A percentile compares a stretch with the other conserved stretches of the same genome.
Evolutionary conservation across 1,284 basidiomycete species (phyloP).

Genomic region (Exobasidium cylindrosporum): DNA sequence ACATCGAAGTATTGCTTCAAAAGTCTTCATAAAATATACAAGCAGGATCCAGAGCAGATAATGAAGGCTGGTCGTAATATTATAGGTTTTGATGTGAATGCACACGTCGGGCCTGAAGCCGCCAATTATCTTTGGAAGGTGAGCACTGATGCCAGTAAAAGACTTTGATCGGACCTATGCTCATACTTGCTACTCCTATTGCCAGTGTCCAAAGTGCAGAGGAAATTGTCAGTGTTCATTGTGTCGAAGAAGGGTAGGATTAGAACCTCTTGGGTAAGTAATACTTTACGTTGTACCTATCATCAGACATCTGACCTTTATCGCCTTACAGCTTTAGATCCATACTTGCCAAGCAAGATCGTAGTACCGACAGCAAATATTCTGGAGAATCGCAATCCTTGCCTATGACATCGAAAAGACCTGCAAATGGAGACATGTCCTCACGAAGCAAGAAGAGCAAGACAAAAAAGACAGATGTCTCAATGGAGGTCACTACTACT

Average conservation of each 20-base stretch:
- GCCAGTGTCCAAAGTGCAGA: conserved; percentile 13
- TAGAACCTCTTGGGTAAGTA: conserved; percentile 10
- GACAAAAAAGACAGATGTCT: no score
- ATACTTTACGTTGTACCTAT: no score
- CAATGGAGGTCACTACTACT: no score
- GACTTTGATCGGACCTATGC: background rate
- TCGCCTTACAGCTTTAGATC: no score
- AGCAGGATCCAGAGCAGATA: conserved; percentile 10
- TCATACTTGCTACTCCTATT: background rate
- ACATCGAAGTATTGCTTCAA: conserved; percentile 13
- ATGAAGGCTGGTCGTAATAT: conserved; percentile 7
- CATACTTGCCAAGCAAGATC: no score
- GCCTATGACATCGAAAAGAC: no score
- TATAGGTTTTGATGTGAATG: background rate
- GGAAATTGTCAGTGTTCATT: conserved; percentile 12
- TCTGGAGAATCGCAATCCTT: no score
- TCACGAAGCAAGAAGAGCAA: no score
- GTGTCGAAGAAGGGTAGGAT: conserved; percentile 13
- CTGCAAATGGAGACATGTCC: no score
- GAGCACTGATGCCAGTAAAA: no score
- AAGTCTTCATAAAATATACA: conserved; percentile 8
- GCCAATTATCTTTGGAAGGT: conserved; percentile 16
- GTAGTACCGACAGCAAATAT: no score
- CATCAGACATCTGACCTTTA: no score
- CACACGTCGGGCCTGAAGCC: conserved; percentile 2